phyloP scores from a whole-genome alignment of 1,139 yeast species.

The Geotrichum europaeum region DNA sequence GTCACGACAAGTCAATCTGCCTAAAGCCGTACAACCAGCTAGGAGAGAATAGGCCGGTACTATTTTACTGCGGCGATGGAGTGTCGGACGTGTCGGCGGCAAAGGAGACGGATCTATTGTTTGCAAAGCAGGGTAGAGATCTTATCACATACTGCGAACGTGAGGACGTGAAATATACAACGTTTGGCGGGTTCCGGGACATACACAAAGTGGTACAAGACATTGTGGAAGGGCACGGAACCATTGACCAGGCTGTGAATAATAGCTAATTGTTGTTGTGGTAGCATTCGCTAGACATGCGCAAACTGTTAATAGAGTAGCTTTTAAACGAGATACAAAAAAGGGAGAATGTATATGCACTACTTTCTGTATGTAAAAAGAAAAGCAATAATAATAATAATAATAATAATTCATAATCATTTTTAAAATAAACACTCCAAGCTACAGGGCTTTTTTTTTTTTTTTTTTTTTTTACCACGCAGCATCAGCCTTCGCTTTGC shows the following conservation, averaged over 20 bases:
- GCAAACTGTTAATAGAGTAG: background rate
- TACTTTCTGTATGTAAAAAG: background rate
- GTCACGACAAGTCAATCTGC: slow-evolving; percentile 87
- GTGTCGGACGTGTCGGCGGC: slow-evolving; percentile 94
- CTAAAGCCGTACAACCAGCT: slow-evolving; percentile 56
- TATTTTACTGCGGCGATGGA: slow-evolving; percentile 95
- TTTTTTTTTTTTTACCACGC: background rate
- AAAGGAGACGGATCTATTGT: slow-evolving; percentile 82
- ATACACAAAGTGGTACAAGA: slow-evolving; percentile 52
- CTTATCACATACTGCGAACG: slow-evolving; percentile 75
- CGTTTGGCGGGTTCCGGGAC: slow-evolving; percentile 68
- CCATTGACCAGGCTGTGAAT: slow-evolving; percentile 32
- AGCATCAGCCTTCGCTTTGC: background rate
- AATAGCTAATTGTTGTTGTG: slow-evolving; percentile 23
- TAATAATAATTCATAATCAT: too few relatives aligned
- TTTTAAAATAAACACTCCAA: too few relatives aligned
- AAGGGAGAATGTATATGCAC: background rate
- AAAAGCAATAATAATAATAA: background rate
- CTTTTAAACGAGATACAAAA: background rate
- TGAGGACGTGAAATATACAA: slow-evolving; percentile 77
- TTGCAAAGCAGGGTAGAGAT: slow-evolving; percentile 90
- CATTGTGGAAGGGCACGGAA: slow-evolving; percentile 42
- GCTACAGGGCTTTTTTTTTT: background rate
- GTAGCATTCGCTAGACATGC: background rate
- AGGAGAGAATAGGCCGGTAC: slow-evolving; percentile 43